Evolutionary conservation across 2,329 filamentous ascomycete genomes (phyloP).

Genomic region (Pseudogymnoascus sp.): DNA sequence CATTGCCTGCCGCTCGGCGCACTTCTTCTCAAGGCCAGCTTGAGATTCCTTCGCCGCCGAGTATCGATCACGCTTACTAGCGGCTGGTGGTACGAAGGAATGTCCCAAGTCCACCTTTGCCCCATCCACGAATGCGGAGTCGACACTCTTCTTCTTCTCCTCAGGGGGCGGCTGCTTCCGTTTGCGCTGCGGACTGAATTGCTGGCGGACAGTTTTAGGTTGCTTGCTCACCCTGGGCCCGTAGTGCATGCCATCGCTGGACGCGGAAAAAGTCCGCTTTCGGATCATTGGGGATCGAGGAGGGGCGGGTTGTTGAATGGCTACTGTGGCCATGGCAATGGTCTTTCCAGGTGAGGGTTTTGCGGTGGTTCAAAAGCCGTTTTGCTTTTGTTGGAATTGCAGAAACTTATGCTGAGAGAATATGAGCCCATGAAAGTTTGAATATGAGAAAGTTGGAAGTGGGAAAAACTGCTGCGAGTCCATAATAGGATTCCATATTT

Average conservation of each 20-base stretch:
- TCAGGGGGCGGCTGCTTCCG: background rate
- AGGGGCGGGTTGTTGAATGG: conserved; percentile 23
- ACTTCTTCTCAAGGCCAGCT: conserved; percentile 4
- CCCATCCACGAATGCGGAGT: background rate
- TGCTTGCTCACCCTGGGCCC: background rate
- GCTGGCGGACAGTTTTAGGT: background rate
- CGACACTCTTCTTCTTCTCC: background rate
- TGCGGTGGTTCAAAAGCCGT: background rate
- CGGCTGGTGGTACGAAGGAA: background rate
- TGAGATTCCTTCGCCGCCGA: background rate
- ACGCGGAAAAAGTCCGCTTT: background rate
- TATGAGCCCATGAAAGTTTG: background rate
- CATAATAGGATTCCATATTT: background rate
- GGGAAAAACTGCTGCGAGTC: background rate
- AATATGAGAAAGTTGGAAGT: background rate
- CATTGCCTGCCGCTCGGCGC: background rate
- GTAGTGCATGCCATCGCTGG: conserved; percentile 5
- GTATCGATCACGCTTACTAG: background rate
- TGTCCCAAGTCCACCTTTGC: background rate
- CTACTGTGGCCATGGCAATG: conserved; percentile 13
- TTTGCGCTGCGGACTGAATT: background rate
- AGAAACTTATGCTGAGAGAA: background rate
- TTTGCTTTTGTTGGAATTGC: background rate
- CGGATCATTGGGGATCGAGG: conserved; percentile 23
- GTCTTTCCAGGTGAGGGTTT: background rate